Evolutionary conservation across 306 rosid genomes (phyloP), one percentile per base, ranked within the genome.

Genomic region (Vicia faba): DNA sequence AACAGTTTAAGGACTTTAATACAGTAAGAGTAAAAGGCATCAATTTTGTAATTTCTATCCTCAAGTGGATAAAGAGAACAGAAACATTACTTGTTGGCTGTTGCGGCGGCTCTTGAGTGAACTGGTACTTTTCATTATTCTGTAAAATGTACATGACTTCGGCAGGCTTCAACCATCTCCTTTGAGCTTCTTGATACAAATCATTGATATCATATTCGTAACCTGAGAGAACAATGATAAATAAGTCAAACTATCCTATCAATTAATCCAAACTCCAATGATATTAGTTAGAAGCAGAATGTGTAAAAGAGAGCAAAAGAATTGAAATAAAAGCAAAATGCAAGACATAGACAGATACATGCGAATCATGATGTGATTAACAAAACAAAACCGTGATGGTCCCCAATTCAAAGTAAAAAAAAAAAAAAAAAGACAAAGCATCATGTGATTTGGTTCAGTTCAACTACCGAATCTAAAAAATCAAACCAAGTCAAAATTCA

Each of bases 101-200:
- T 59, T 86, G 84, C 7, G 82, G 85, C 29, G 92, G 85, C 81
- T 79, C 89, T 48, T 85, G 80, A 19, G 91, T 82, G 71, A 95
- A 59, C 83, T 81, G 79, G 72, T 70, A 95, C 71, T 86, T 85
- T 36, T 95, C 97, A 70, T 90, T 88, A 79, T 90, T 95, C 83
- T 85, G 90, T 60, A 95, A 88, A 80, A 95, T 86, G 79, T 71
- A 90, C 73, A 79, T 76, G 48, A 95, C 99, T 71, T 95, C 99
- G 2, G 80, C 87, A n/a, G 99, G 96, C 89, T 88, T 95, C 81
- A 95, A 77, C 99, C 99, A 95, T 63, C 99, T 89, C 15, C 64
- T 76, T 72, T 85, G 96, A 65, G 97, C 99, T 65, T 86, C 95
- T 80, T 18, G 80, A 81, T 65, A 83, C 54, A 95, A 85, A 44